A percentile compares a stretch with the other conserved stretches of the same genome.
phyloP scores from a whole-genome alignment of 768 basidiomycete species.

The Termitomyces sp. region DNA sequence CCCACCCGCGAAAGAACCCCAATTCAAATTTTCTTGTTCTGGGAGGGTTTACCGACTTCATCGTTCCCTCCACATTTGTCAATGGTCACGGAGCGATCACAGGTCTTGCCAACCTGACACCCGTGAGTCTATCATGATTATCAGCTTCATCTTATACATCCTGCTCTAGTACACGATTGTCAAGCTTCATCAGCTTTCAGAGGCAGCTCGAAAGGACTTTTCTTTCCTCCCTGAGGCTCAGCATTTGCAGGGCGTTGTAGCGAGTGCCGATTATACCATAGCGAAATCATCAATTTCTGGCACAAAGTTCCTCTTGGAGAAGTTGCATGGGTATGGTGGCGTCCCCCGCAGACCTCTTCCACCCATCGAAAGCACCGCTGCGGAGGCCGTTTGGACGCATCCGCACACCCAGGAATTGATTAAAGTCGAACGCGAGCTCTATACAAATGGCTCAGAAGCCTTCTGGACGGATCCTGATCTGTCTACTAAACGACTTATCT shows the following conservation, averaged over 20 bases:
- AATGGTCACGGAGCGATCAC: constrained; percentile 88
- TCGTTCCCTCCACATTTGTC: constrained; percentile 66
- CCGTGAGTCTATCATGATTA: constrained; percentile 36
- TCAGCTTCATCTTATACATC: constrained; percentile 1
- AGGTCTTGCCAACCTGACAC: constrained; percentile 81
- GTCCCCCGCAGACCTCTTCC: constrained; percentile 72
- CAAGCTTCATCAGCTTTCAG: constrained; percentile 59
- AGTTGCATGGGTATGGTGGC: constrained; percentile 78
- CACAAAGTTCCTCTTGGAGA: constrained; percentile 77
- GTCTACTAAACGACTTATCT: no score
- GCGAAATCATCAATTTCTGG: constrained; percentile 73
- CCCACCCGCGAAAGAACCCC: constrained; percentile 64
- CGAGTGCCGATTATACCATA: constrained; percentile 76
- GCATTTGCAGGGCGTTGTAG: constrained; percentile 74
- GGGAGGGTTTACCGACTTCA: constrained; percentile 82
- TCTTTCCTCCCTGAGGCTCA: constrained; percentile 63
- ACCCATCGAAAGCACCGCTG: constrained; percentile 52
- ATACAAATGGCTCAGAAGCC: not conserved
- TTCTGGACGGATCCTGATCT: not conserved
- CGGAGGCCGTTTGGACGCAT: constrained; percentile 65
- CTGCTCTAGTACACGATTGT: constrained; percentile 46
- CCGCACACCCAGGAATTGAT: constrained; percentile 67
- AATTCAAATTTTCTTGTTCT: constrained; percentile 76
- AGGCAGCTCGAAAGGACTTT: constrained; percentile 48
- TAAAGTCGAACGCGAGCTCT: constrained; percentile 54